Percentiles rank a stretch among this genome's conserved stretches.
These are phyloP conservation scores for Populus ilicifolia DNA, from an alignment of 345 rosid genomes.

Conservation along the genomic window DNA sequence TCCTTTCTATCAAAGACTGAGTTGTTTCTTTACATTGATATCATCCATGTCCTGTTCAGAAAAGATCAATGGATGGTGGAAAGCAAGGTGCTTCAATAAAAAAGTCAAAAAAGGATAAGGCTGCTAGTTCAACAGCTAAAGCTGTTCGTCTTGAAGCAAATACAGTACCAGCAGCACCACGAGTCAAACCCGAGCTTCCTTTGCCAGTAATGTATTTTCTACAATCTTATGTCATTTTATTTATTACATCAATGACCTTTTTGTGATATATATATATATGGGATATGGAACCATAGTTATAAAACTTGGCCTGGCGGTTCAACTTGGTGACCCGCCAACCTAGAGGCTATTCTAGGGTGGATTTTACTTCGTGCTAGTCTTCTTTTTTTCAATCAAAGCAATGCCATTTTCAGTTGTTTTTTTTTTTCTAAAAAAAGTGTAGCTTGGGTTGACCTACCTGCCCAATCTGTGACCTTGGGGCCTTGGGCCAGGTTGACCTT, in stretches of 20 bases:
- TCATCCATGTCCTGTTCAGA: slow-evolving; percentile 43
- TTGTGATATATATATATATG: background rate
- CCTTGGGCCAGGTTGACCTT: no score
- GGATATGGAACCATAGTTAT: background rate
- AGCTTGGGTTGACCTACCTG: no score
- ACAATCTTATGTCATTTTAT: slow-evolving; percentile 19
- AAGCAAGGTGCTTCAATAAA: slow-evolving; percentile 86
- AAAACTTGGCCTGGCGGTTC: no score
- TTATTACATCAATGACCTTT: background rate
- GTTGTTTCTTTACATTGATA: background rate
- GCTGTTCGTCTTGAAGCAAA: slow-evolving; percentile 57
- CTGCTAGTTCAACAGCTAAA: slow-evolving; percentile 64
- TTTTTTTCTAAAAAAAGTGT: no score
- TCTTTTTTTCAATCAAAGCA: no score
- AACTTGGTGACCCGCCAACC: no score
- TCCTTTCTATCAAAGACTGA: background rate
- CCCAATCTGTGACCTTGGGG: no score
- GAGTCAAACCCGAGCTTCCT: slow-evolving; percentile 90
- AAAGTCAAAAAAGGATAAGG: slow-evolving; percentile 84
- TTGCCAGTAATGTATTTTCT: slow-evolving; percentile 75
- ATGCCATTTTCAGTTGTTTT: no score
- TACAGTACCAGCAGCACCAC: slow-evolving; percentile 47
- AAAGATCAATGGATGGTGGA: slow-evolving; percentile 66
- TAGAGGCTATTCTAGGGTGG: no score
- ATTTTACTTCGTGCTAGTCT: no score